These are phyloP conservation scores for Hura crepitans DNA, from an alignment of 441 rosid species.

Conservation along the genomic window DNA sequence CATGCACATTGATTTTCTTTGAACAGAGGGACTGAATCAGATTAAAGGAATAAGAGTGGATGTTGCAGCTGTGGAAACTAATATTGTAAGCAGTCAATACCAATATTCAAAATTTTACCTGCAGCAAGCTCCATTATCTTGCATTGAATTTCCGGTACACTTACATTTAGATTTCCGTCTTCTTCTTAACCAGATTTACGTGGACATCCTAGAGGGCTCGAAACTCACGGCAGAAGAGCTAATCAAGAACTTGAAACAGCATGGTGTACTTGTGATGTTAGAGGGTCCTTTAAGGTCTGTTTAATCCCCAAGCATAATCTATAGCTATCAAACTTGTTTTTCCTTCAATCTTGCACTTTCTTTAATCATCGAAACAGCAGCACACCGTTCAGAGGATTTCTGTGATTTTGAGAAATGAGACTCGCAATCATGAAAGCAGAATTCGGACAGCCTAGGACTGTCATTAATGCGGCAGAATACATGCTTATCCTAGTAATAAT, in stretches of 20 bases:
- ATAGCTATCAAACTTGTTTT: neutral
- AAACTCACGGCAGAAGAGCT: conserved; percentile 48
- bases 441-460: too few species aligned
- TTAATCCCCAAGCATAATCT: conserved; percentile 11
- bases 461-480: neutral
- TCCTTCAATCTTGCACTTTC: neutral
- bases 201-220: conserved; percentile 49
- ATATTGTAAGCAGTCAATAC: conserved; percentile 59
- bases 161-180: neutral
- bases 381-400: too few species aligned
- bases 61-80: conserved; percentile 70
- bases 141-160: neutral
- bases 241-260: conserved; percentile 60
- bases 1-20: conserved; percentile 16
- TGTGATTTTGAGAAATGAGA: too few species aligned
- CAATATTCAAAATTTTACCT: neutral
- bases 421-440: too few species aligned
- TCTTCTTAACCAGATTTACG: conserved; percentile 47
- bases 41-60: conserved; percentile 66
- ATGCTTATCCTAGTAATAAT: too few species aligned
- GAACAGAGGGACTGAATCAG: conserved; percentile 75
- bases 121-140: neutral
- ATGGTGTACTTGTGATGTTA: conserved; percentile 58
- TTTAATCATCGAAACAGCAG: too few species aligned
- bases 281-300: conserved; percentile 56